phyloP scores from a whole-genome alignment of 352 stramenopile species.

The Globisporangium solare region DNA sequence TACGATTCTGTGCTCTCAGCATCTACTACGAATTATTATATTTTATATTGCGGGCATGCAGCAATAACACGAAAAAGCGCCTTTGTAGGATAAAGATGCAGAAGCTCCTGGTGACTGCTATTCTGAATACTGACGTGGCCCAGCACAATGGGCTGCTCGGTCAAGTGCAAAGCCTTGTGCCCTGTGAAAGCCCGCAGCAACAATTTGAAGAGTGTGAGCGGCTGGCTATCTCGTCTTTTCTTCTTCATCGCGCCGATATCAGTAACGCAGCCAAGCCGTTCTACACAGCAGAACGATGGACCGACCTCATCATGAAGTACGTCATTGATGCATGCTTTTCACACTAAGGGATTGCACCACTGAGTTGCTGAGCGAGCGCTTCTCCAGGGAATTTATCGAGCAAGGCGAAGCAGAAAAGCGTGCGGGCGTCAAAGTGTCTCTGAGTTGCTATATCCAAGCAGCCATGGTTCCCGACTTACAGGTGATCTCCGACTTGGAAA shows the following conservation, averaged over 20 bases:
- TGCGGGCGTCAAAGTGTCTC: conserved; percentile 16
- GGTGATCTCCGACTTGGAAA: neutral
- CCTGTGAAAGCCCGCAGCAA: neutral
- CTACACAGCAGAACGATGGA: conserved; percentile 19
- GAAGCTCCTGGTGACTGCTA: conserved; percentile 21
- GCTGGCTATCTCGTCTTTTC: conserved; percentile 17
- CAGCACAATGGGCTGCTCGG: conserved; percentile 20
- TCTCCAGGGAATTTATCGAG: conserved; percentile 23
- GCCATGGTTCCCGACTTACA: conserved; percentile 20
- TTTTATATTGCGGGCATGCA: too few relatives aligned
- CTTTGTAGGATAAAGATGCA: conserved; percentile 16
- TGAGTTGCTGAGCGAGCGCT: neutral
- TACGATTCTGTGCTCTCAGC: neutral
- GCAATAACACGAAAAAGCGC: neutral
- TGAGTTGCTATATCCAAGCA: conserved; percentile 15
- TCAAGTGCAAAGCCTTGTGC: conserved; percentile 5
- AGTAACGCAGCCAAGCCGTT: conserved; percentile 26
- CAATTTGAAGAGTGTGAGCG: conserved; percentile 8
- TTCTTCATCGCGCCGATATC: conserved; percentile 29
- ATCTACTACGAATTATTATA: neutral
- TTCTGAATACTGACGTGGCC: conserved; percentile 19
- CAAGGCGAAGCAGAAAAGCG: conserved; percentile 23
- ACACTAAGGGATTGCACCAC: neutral
- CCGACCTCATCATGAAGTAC: conserved; percentile 20
- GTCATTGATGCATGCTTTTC: neutral